These are phyloP conservation scores for Ehretia macrophylla DNA, from an alignment of 257 asterid species.

Conservation along the genomic window DNA sequence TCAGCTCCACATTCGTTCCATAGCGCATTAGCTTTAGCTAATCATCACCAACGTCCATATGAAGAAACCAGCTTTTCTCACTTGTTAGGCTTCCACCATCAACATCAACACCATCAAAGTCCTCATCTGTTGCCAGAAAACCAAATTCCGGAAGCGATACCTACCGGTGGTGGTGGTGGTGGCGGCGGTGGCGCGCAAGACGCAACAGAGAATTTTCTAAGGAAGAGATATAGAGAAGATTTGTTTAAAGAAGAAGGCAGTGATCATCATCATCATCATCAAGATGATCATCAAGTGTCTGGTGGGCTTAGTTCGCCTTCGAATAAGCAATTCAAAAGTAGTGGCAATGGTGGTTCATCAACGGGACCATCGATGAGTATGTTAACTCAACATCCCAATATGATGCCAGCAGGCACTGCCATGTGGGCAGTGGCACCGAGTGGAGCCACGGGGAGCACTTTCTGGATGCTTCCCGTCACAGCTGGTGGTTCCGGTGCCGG, in stretches of 20 bases:
- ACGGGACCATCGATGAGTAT: slow-evolving; percentile 25
- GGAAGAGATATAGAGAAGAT: slow-evolving; percentile 71
- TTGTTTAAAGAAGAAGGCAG: slow-evolving; percentile 54
- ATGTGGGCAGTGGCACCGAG: slow-evolving; percentile 60
- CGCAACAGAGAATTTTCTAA: slow-evolving; percentile 43
- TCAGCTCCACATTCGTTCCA: slow-evolving; percentile 63
- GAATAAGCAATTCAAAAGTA: slow-evolving; percentile 43
- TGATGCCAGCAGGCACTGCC: slow-evolving; percentile 43
- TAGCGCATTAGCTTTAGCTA: slow-evolving; percentile 47
- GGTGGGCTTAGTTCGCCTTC: slow-evolving; percentile 47
- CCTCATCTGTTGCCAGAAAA: slow-evolving; percentile 35
- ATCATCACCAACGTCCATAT: slow-evolving; percentile 38
- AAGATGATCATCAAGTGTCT: slow-evolving; percentile 34
- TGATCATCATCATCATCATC: slow-evolving; percentile 11
- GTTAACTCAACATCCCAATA: slow-evolving; percentile 33
- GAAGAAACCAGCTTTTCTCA: slow-evolving; percentile 53
- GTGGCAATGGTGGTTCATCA: slow-evolving; percentile 3
- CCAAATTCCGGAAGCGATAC: slow-evolving; percentile 33
- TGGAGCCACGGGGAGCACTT: slow-evolving; percentile 31
- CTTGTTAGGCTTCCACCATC: slow-evolving; percentile 69
- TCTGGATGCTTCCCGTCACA: slow-evolving; percentile 73
- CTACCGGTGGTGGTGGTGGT: slow-evolving; percentile 31
- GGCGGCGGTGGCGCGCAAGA: slow-evolving; percentile 33
- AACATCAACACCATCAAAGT: slow-evolving; percentile 17
- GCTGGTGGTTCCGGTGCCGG: slow-evolving; percentile 13